Conservation (phyloP, 495 filamentous ascomycete species). For the Annulohypoxylon stygium region DNA sequence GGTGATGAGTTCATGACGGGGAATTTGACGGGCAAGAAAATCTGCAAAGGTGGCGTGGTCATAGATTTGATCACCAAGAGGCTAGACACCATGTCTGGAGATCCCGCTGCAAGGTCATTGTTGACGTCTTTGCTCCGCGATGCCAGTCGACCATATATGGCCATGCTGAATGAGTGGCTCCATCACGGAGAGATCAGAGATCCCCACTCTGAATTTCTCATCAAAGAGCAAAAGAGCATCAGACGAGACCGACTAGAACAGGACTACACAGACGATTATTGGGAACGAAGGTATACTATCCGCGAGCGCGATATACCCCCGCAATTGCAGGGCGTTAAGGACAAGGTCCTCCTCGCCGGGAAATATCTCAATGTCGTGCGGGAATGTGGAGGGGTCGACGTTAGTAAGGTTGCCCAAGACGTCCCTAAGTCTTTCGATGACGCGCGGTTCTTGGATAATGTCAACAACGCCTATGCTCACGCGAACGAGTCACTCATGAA, state of each 20-base stretch:
- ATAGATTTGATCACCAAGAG: slow-evolving; percentile 86
- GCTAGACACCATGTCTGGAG: slow-evolving; percentile 88
- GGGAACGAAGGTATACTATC: slow-evolving; percentile 97
- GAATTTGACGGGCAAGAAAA: slow-evolving; percentile 85
- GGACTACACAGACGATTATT: slow-evolving; percentile 99
- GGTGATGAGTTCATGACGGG: slow-evolving; percentile 82
- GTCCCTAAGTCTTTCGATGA: slow-evolving; percentile 95
- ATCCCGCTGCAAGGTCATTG: slow-evolving; percentile 84
- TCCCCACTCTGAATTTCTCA: slow-evolving; percentile 91
- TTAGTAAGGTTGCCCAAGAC: slow-evolving; percentile 88
- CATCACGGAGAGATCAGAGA: slow-evolving; percentile 96
- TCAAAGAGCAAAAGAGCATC: slow-evolving; percentile 97
- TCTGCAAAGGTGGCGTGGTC: slow-evolving; percentile 94
- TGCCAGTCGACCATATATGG: slow-evolving; percentile 94
- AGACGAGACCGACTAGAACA: slow-evolving; percentile 89
- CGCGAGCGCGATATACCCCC: slow-evolving; percentile 91
- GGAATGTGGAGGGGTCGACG: slow-evolving; percentile 95
- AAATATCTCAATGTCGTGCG: slow-evolving; percentile 98
- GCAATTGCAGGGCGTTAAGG: slow-evolving; percentile 90
- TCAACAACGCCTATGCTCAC: slow-evolving; percentile 93
- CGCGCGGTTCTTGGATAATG: slow-evolving; percentile 89
- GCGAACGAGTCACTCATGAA: slow-evolving; percentile 95
- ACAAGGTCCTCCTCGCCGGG: slow-evolving; percentile 93
- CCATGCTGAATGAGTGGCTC: slow-evolving; percentile 98
- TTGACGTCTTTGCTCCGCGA: slow-evolving; percentile 86